phyloP scores from a whole-genome alignment of 371 early-diverging fungal species.

The Rhizomucor miehei region DNA sequence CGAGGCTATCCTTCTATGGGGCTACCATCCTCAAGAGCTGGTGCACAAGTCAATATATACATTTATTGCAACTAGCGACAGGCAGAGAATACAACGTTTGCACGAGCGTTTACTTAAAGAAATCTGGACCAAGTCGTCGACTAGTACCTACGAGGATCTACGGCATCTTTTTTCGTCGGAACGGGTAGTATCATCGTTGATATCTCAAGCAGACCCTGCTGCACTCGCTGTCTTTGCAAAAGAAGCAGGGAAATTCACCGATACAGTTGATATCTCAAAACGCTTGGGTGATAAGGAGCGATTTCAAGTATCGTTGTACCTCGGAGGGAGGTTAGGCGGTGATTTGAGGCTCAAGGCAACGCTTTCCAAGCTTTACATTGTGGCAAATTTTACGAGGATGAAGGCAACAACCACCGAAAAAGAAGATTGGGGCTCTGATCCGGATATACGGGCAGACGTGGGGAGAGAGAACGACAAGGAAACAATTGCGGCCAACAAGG shows the following conservation, averaged over 20 bases:
- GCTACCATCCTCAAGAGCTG: constrained; percentile 51
- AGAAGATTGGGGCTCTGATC: not conserved
- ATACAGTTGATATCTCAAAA: constrained; percentile 38
- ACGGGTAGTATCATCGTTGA: constrained; percentile 34
- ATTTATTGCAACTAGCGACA: constrained; percentile 38
- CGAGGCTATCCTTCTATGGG: constrained; percentile 42
- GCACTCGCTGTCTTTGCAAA: constrained; percentile 18
- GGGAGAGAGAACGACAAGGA: too few species aligned
- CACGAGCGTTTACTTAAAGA: constrained; percentile 40
- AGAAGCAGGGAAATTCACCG: constrained; percentile 35
- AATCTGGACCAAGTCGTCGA: constrained; percentile 14
- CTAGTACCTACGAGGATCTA: not conserved
- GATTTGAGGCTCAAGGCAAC: constrained; percentile 18
- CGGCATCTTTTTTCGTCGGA: constrained; percentile 27
- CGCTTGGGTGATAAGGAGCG: constrained; percentile 34
- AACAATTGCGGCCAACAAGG: too few species aligned
- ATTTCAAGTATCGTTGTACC: constrained; percentile 36
- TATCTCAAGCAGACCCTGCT: constrained; percentile 27
- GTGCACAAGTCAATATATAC: constrained; percentile 48
- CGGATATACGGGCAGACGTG: too few species aligned
- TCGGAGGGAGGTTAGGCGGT: constrained; percentile 50
- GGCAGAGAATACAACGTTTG: constrained; percentile 32
- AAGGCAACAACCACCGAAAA: constrained; percentile 5
- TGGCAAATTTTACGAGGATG: constrained; percentile 20
- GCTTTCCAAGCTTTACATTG: constrained; percentile 24